Percentiles rank a stretch among this genome's conserved stretches.
These are phyloP conservation scores for Paramecium bursaria DNA, from an alignment of 73 alveolate species.

Conservation along the genomic window DNA sequence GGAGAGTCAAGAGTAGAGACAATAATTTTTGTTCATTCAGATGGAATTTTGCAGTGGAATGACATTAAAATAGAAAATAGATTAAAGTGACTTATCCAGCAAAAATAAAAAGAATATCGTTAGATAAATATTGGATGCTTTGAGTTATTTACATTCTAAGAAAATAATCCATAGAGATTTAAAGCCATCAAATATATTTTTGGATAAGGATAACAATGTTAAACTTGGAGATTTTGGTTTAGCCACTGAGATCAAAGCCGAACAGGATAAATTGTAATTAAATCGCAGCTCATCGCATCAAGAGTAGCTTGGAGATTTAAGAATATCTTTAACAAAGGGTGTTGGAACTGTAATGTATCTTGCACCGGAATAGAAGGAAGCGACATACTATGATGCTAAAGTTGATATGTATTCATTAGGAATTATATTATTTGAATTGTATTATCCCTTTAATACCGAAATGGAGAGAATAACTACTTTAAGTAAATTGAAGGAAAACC, in stretches of 20 bases:
- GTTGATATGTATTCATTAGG: conserved; percentile 80
- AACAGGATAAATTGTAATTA: conserved; percentile 35
- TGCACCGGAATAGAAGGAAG: conserved; percentile 79
- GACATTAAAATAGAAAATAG: conserved; percentile 66
- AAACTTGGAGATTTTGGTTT: conserved; percentile 97
- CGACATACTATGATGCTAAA: conserved; percentile 68
- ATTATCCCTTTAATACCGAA: conserved; percentile 67
- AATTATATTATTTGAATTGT: conserved; percentile 76
- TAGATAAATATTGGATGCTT: conserved; percentile 91
- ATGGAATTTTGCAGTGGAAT: conserved; percentile 77
- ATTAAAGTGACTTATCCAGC: conserved; percentile 39
- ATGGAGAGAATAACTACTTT: conserved; percentile 71
- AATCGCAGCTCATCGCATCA: background rate
- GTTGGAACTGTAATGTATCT: conserved; percentile 77
- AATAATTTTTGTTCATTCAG: conserved; percentile 60
- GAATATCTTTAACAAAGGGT: conserved; percentile 50
- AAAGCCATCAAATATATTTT: conserved; percentile 94
- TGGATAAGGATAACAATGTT: conserved; percentile 82
- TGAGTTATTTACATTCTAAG: conserved; percentile 84
- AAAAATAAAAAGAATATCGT: conserved; percentile 66
- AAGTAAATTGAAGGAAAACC: conserved; percentile 52
- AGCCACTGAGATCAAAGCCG: conserved; percentile 78
- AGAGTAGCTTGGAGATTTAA: too few relatives aligned
- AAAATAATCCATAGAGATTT: conserved; percentile 93
- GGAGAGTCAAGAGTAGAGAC: background rate